These are phyloP conservation scores for Orbilia ellipsospora DNA, from an alignment of 2,329 filamentous ascomycete genomes.

Conservation along the genomic window DNA sequence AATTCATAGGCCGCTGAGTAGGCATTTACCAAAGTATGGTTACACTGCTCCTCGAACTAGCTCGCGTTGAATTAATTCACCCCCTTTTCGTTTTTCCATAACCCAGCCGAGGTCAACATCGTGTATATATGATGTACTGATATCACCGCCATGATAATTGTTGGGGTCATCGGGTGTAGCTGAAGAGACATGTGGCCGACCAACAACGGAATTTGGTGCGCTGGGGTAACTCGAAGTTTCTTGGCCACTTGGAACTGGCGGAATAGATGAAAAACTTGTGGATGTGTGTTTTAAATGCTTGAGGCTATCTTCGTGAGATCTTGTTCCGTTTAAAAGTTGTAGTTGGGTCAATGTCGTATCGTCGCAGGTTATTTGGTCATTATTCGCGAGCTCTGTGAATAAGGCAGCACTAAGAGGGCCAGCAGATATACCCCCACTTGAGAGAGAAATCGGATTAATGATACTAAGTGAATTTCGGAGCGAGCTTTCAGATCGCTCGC, in stretches of 20 bases:
- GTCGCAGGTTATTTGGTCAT: conserved; percentile 38
- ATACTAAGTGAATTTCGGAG: conserved; percentile 50
- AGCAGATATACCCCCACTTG: conserved; percentile 35
- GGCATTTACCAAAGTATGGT: too few species aligned
- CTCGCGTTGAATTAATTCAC: conserved; percentile 48
- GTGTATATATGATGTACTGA: conserved; percentile 50
- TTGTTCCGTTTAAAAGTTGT: conserved; percentile 32
- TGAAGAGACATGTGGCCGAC: background rate
- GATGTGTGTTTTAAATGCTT: conserved; percentile 26
- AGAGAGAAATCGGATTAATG: conserved; percentile 33
- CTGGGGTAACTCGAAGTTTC: conserved; percentile 2
- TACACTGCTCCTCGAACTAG: conserved; percentile 47
- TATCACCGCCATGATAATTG: conserved; percentile 20
- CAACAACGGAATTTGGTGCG: background rate
- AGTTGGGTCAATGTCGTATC: conserved; percentile 43
- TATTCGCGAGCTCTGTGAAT: conserved; percentile 45
- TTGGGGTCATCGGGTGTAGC: conserved; percentile 18
- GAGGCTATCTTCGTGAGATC: conserved; percentile 23
- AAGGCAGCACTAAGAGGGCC: conserved; percentile 50
- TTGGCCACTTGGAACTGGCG: background rate
- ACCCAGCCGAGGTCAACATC: conserved; percentile 52
- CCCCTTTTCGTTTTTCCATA: conserved; percentile 50
- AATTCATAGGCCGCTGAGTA: too few species aligned
- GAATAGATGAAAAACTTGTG: background rate
- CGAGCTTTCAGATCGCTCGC: conserved; percentile 47